Evolutionary conservation across 2,329 filamentous ascomycete genomes (phyloP).

Genomic region (Alternaria solani): DNA sequence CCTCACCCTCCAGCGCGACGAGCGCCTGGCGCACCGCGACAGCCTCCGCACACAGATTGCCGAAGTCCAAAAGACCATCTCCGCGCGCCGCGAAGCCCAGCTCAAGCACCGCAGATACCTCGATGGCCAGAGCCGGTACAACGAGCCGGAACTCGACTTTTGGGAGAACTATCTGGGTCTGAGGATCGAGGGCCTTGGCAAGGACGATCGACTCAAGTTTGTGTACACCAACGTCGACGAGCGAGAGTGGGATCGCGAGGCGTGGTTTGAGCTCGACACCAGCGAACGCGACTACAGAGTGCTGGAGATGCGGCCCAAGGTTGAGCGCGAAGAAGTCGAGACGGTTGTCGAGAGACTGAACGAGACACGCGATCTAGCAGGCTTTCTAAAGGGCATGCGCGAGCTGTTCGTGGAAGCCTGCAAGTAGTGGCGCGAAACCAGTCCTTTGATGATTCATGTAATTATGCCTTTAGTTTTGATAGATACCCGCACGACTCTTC

Average conservation of each 20-base stretch:
- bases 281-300: constrained; percentile 85
- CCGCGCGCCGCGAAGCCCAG: constrained; percentile 74
- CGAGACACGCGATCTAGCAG: constrained; percentile 76
- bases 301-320: constrained; percentile 78
- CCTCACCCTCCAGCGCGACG: constrained; percentile 64
- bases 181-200: constrained; percentile 86
- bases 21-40: constrained; percentile 64
- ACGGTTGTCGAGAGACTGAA: constrained; percentile 80
- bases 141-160: constrained; percentile 92
- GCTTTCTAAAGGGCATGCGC: constrained; percentile 82
- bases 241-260: constrained; percentile 85
- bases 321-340: constrained; percentile 80
- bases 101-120: constrained; percentile 75
- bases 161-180: constrained; percentile 93
- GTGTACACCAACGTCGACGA: constrained; percentile 88
- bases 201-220: constrained; percentile 86
- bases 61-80: constrained; percentile 74
- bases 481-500: constrained; percentile 9
- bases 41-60: constrained; percentile 65
- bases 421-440: constrained; percentile 46
- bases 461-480: not conserved
- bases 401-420: constrained; percentile 71
- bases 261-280: constrained; percentile 91
- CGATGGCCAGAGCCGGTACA: constrained; percentile 84
- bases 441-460: not conserved